A percentile compares a stretch with the other conserved stretches of the same genome.
Evolutionary conservation across 805 yeast genomes (phyloP).

Genomic region (Suhomyces canberraensis): DNA sequence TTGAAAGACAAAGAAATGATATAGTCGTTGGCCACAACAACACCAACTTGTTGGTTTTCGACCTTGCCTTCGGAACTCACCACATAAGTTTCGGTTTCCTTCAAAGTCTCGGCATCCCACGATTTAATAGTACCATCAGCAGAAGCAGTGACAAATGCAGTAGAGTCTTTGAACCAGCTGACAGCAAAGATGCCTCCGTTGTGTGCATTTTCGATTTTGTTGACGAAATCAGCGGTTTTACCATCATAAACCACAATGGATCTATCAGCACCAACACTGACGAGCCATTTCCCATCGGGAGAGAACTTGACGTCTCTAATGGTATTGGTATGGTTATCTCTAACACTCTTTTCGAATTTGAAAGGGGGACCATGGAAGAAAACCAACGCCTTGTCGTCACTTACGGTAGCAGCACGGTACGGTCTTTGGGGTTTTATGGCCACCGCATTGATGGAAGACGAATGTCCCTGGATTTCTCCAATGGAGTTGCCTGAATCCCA

Average conservation of each 20-base stretch:
- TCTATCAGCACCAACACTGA: slow-evolving; percentile 85
- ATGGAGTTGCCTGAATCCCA: slow-evolving; percentile 96
- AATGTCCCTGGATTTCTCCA: slow-evolving; percentile 94
- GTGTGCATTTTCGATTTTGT: slow-evolving; percentile 53
- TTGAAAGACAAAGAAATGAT: slow-evolving; percentile 65
- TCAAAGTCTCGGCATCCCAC: slow-evolving; percentile 48
- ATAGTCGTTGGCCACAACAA: slow-evolving; percentile 57
- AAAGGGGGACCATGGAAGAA: slow-evolving; percentile 93
- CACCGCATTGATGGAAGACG: slow-evolving; percentile 78
- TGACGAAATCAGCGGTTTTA: slow-evolving; percentile 70
- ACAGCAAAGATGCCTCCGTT: slow-evolving; percentile 80
- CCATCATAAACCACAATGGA: slow-evolving; percentile 79
- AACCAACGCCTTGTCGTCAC: slow-evolving; percentile 83
- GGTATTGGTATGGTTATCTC: slow-evolving; percentile 74
- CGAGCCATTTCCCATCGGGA: slow-evolving; percentile 71
- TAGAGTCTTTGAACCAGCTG: slow-evolving; percentile 59
- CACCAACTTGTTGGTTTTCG: slow-evolving; percentile 76
- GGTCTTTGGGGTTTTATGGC: slow-evolving; percentile 85
- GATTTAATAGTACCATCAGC: slow-evolving; percentile 76
- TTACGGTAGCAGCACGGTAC: slow-evolving; percentile 86
- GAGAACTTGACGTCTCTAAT: slow-evolving; percentile 79
- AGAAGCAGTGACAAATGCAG: slow-evolving; percentile 69
- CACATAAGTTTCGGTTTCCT: slow-evolving; percentile 48
- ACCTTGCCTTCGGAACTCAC: slow-evolving; percentile 37
- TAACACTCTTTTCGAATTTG: slow-evolving; percentile 69